Conservation (phyloP, 306 rosid genomes). For the Styphnolobium japonicum region DNA sequence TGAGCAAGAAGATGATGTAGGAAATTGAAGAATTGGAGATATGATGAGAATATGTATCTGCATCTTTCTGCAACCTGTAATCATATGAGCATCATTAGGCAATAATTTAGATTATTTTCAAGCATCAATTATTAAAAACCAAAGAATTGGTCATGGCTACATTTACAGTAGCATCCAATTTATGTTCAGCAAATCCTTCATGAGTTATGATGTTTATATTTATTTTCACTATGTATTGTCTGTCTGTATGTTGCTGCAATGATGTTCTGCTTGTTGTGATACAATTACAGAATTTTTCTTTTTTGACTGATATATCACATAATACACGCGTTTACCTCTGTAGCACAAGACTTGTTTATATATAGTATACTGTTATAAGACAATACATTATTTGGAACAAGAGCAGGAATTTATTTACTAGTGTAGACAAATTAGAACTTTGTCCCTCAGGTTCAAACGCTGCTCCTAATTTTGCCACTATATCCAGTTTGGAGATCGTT, state of each 20-base stretch:
- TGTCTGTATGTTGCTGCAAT: too few relatives aligned
- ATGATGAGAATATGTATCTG: background rate
- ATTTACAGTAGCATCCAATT: background rate
- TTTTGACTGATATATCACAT: too few relatives aligned
- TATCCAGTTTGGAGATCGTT: conserved; percentile 37
- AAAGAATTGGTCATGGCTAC: background rate
- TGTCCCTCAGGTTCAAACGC: background rate
- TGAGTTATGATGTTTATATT: too few relatives aligned
- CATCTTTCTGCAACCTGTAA: background rate
- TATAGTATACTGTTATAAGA: too few relatives aligned
- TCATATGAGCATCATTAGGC: background rate
- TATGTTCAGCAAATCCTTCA: background rate
- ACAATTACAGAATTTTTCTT: too few relatives aligned
- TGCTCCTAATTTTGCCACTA: background rate
- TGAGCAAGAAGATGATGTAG: background rate
- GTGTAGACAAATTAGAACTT: background rate
- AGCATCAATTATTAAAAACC: background rate
- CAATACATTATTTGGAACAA: background rate
- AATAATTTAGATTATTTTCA: background rate
- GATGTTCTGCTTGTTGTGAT: too few relatives aligned
- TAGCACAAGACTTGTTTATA: too few relatives aligned
- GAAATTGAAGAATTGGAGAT: background rate
- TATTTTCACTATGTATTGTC: too few relatives aligned
- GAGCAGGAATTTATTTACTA: background rate
- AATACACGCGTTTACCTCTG: too few relatives aligned